Evolutionary conservation across 768 basidiomycete genomes (phyloP).

Genomic region (Kwoniella europaea): DNA sequence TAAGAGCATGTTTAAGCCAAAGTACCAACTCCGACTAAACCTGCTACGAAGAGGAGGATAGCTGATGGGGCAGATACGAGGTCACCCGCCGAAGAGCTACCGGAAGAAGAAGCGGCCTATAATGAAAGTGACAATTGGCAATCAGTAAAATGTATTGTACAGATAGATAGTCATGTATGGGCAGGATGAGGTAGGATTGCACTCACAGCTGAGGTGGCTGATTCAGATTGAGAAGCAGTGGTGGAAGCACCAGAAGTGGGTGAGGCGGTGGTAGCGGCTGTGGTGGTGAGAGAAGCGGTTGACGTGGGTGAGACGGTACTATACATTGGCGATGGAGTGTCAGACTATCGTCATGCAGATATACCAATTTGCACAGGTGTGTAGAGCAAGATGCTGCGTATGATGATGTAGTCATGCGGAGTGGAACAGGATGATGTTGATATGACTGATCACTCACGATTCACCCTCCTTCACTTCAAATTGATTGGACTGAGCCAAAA

Average conservation of each 20-base stretch:
- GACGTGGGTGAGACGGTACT: constrained; percentile 20
- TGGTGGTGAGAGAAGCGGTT: constrained; percentile 19
- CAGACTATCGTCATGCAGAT: too few relatives aligned
- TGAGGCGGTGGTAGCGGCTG: constrained; percentile 23
- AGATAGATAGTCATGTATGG: background rate
- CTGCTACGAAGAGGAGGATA: constrained; percentile 9
- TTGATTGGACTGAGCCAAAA: constrained; percentile 47
- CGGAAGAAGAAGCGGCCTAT: constrained; percentile 7
- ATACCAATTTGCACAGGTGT: background rate
- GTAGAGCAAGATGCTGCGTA: background rate
- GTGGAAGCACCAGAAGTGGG: constrained; percentile 17
- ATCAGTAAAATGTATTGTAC: too few relatives aligned
- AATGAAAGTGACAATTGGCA: too few relatives aligned
- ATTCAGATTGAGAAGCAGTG: background rate
- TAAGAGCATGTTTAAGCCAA: background rate
- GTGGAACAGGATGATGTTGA: background rate
- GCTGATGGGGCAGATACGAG: background rate
- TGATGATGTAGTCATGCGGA: background rate
- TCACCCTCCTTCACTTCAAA: constrained; percentile 39
- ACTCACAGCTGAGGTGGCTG: constrained; percentile 22
- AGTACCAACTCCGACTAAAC: background rate
- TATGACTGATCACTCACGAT: constrained; percentile 30
- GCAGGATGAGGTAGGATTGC: background rate
- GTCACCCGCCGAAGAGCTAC: background rate
- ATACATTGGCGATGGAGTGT: background rate